Evolutionary conservation across 345 rosid species (phyloP).

Genomic region (Trapa bicornis): DNA sequence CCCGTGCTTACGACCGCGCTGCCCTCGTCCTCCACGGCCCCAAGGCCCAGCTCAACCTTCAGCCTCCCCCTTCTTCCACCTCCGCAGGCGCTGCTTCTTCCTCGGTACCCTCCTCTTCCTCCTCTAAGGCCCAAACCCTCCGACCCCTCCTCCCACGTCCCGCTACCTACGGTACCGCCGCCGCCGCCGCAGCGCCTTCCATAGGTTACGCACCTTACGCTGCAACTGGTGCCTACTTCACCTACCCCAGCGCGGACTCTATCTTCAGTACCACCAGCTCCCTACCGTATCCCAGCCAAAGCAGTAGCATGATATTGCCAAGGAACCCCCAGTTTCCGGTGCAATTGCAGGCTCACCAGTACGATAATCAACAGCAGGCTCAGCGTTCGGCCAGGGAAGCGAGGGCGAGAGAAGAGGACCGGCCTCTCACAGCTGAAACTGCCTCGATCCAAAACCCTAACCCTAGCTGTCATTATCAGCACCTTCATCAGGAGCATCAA

Average conservation of each 20-base stretch:
- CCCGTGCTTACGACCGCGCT: conserved; percentile 80
- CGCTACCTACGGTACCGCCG: conserved; percentile 16
- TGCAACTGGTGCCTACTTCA: conserved; percentile 3
- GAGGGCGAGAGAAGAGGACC: neutral
- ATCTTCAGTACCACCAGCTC: neutral
- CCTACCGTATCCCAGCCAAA: conserved; percentile 11
- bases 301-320: neutral
- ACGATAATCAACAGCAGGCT: neutral
- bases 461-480: neutral
- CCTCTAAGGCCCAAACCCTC: conserved; percentile 37
- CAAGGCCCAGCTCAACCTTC: conserved; percentile 59
- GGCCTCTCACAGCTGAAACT: neutral
- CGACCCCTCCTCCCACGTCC: conserved; percentile 95
- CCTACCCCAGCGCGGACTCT: conserved; percentile 4
- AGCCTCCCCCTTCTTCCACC: conserved; percentile 24
- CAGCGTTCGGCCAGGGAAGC: neutral
- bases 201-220: conserved; percentile 1
- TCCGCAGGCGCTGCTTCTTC: conserved; percentile 21
- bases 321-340: neutral
- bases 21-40: conserved; percentile 65
- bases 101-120: conserved; percentile 9
- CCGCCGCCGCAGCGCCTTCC: neutral
- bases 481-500: conserved; percentile 17
- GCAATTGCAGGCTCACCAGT: neutral
- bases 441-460: conserved; percentile 16